These are phyloP conservation scores for Persicaria tinctoria DNA, from an alignment of 148 eudicot species.

Conservation along the genomic window DNA sequence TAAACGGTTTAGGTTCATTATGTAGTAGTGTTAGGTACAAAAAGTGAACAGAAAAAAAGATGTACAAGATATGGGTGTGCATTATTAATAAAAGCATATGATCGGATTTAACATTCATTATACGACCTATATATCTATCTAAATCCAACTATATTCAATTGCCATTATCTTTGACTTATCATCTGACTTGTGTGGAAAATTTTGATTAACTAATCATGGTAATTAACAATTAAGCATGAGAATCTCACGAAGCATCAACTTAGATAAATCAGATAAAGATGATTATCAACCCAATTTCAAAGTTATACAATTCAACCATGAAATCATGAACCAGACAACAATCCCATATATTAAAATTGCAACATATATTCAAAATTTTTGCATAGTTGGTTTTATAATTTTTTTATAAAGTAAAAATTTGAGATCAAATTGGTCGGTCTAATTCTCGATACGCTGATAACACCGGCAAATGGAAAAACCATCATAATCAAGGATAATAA, in stretches of 20 bases:
- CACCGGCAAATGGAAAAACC: no score
- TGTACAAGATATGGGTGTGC: not conserved
- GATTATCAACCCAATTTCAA: no score
- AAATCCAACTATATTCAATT: conserved; percentile 4
- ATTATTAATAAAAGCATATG: not conserved
- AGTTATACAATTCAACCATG: no score
- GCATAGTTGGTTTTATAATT: no score
- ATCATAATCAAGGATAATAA: no score
- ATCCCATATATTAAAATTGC: no score
- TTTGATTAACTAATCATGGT: not conserved
- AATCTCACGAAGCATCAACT: not conserved
- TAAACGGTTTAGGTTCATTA: not conserved
- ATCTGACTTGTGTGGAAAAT: conserved; percentile 4
- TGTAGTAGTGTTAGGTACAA: not conserved
- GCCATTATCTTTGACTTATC: not conserved
- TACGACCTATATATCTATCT: not conserved
- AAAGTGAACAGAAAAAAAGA: not conserved
- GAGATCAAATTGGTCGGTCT: no score
- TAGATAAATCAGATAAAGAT: no score
- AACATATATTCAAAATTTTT: no score
- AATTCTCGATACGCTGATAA: no score
- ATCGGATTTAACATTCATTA: not conserved
- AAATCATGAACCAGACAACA: no score
- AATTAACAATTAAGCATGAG: not conserved
- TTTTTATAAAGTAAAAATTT: no score